A percentile compares a stretch with the other conserved stretches of the same genome.
Conservation (phyloP, 441 rosid species). For the Lepidium campestre region DNA sequence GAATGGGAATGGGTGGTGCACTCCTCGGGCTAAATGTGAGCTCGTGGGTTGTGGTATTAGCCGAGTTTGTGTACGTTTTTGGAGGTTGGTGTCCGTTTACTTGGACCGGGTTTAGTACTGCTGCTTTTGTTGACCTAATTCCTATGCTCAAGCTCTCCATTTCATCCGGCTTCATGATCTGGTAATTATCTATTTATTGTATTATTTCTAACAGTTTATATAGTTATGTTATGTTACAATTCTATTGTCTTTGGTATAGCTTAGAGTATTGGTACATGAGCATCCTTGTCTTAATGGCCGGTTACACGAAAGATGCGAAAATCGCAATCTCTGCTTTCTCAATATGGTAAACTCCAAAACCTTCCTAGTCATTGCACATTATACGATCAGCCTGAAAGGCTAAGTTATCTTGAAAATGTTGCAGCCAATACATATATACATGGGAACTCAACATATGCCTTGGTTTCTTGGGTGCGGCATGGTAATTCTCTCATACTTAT, state of each 20-base stretch:
- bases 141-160: constrained; percentile 66
- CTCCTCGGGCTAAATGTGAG: constrained; percentile 44
- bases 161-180: constrained; percentile 67
- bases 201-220: not conserved
- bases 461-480: constrained; percentile 52
- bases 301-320: constrained; percentile 51
- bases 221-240: not conserved
- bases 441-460: constrained; percentile 51
- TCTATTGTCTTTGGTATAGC: constrained; percentile 25
- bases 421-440: constrained; percentile 44
- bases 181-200: constrained; percentile 26
- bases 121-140: constrained; percentile 41
- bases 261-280: constrained; percentile 60
- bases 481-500: constrained; percentile 31
- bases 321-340: constrained; percentile 57
- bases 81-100: constrained; percentile 70
- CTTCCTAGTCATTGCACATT: not conserved
- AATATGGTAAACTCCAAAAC: constrained; percentile 45
- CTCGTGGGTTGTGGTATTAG: constrained; percentile 39
- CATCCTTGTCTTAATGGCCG: constrained; percentile 52
- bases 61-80: constrained; percentile 45
- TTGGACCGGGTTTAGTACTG: constrained; percentile 58
- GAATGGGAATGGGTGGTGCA: constrained; percentile 55
- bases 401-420: too few species aligned
- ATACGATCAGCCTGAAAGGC: not conserved